These are phyloP conservation scores for Clarireedia homoeocarpa DNA, from an alignment of 2,329 filamentous ascomycete species.

Conservation along the genomic window DNA sequence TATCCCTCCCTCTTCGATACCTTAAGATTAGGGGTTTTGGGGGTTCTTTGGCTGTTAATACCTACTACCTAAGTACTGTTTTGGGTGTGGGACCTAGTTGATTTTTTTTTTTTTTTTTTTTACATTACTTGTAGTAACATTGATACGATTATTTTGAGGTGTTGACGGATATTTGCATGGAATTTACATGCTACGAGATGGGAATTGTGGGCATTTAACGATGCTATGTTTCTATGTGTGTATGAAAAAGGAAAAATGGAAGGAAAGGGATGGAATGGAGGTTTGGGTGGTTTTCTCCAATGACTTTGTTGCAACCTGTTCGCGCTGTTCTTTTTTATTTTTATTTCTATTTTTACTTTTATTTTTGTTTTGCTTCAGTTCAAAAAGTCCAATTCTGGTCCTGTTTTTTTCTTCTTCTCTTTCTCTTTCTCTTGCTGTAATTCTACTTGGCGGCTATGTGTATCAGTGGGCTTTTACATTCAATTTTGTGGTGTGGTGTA, in stretches of 20 bases:
- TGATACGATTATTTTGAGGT: not conserved
- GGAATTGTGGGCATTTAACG: not conserved
- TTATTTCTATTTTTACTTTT: not conserved
- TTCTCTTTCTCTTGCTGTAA: not conserved
- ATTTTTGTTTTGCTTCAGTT: not conserved
- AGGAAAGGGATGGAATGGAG: not conserved
- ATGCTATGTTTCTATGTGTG: constrained; percentile 8
- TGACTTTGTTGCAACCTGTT: not conserved
- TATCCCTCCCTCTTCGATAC: not conserved
- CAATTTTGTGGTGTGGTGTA: not conserved
- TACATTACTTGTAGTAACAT: not conserved
- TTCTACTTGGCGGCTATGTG: not conserved
- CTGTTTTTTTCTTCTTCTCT: not conserved
- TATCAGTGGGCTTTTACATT: not conserved
- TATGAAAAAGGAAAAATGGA: not conserved
- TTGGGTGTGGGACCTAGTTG: not conserved
- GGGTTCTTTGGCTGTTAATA: not conserved
- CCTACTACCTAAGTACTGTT: not conserved
- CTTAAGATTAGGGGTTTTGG: not conserved
- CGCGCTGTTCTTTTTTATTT: not conserved
- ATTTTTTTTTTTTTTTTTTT: not conserved
- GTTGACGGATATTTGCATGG: constrained; percentile 8
- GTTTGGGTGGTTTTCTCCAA: not conserved
- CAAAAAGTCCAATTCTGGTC: not conserved
- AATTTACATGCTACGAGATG: not conserved